Conservation (phyloP, 345 rosid species). For the Eucalyptus fibrosa region DNA sequence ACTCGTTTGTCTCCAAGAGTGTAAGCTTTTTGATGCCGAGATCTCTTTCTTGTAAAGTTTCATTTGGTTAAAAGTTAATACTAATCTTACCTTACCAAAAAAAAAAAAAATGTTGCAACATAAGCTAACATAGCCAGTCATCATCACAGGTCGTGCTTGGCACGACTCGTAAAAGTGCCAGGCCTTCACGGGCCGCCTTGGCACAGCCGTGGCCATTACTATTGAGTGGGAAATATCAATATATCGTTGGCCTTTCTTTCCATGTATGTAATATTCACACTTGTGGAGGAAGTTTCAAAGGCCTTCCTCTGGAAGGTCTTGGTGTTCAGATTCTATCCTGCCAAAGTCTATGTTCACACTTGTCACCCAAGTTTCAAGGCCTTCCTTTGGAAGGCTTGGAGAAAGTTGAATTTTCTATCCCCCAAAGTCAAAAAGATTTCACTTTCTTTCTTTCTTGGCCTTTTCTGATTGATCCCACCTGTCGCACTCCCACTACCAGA, state of each 20-base stretch:
- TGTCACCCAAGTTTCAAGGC: background rate
- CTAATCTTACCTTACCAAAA: too few relatives aligned
- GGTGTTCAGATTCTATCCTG: background rate
- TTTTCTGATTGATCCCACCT: background rate
- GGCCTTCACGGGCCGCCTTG: background rate
- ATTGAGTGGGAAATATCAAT: background rate
- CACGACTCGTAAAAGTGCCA: background rate
- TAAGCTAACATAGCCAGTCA: too few relatives aligned
- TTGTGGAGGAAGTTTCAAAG: background rate
- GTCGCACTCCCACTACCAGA: background rate
- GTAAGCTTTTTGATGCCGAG: too few relatives aligned
- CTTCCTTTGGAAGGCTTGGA: background rate
- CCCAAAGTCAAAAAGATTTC: background rate
- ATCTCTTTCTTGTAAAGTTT: too few relatives aligned
- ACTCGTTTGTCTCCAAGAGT: too few relatives aligned
- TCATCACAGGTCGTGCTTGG: background rate
- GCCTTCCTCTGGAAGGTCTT: background rate
- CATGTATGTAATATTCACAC: background rate
- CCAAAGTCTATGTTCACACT: background rate
- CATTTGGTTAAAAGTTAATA: too few relatives aligned
- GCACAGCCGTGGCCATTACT: background rate
- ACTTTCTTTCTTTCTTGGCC: background rate
- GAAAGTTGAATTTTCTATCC: background rate
- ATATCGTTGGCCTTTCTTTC: background rate
- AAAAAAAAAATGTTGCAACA: accelerated